Evolutionary conservation across 2,329 filamentous ascomycete genomes (phyloP).

Genomic region (Trichoderma cornu-damae): DNA sequence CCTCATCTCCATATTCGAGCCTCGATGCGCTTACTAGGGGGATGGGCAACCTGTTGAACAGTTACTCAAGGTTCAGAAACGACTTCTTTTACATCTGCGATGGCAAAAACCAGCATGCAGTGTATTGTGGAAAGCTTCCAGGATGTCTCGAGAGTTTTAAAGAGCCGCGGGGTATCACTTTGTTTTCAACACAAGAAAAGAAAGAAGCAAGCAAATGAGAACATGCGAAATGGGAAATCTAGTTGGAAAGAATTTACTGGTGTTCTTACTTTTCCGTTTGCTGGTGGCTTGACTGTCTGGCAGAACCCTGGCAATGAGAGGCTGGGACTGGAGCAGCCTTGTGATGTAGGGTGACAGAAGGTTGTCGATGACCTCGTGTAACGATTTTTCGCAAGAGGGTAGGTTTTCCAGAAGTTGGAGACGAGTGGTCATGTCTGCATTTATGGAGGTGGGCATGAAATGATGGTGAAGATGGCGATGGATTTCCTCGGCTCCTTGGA

Average conservation of each 20-base stretch:
- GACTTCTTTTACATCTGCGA: conserved; percentile 14
- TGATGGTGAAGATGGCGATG: too few relatives aligned
- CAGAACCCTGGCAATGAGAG: not conserved
- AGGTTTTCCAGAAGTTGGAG: not conserved
- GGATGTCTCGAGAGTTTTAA: not conserved
- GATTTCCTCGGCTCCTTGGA: too few relatives aligned
- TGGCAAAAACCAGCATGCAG: conserved; percentile 5
- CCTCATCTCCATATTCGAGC: conserved; percentile 6
- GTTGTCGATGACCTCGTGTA: not conserved
- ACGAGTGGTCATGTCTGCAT: too few relatives aligned
- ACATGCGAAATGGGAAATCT: conserved; percentile 4
- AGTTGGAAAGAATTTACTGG: not conserved
- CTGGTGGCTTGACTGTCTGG: not conserved
- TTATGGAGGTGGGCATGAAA: too few relatives aligned
- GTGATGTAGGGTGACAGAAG: not conserved
- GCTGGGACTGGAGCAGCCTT: not conserved
- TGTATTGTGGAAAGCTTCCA: conserved; percentile 6
- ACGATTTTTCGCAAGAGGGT: not conserved
- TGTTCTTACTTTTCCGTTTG: conserved; percentile 1
- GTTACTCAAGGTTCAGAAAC: conserved; percentile 2
- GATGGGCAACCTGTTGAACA: not conserved
- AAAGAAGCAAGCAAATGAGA: conserved; percentile 1
- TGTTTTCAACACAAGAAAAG: not conserved
- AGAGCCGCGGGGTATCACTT: not conserved
- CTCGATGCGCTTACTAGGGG: not conserved